Evolutionary conservation across 2,329 filamentous ascomycete genomes (phyloP).

Genomic region (Phoma herbarum): DNA sequence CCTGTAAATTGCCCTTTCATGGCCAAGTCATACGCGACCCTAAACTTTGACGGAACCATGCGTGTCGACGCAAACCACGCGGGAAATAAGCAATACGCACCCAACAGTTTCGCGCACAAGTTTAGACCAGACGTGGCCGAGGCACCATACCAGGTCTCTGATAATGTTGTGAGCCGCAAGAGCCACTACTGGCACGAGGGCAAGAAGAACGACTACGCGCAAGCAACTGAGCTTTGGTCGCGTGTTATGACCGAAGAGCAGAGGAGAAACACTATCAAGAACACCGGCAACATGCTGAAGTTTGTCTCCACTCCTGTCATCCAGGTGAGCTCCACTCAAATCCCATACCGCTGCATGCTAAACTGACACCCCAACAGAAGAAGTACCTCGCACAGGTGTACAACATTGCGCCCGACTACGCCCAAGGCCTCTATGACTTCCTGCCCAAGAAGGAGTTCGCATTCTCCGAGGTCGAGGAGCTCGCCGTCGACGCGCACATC

Average conservation of each 20-base stretch:
- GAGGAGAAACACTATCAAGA: constrained; percentile 58
- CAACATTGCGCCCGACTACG: constrained; percentile 59
- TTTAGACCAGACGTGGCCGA: constrained; percentile 60
- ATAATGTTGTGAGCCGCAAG: constrained; percentile 62
- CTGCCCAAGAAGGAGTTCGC: constrained; percentile 57
- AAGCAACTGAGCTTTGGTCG: constrained; percentile 60
- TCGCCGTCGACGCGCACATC: constrained; percentile 56
- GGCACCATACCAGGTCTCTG: constrained; percentile 59
- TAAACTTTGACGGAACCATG: neutral
- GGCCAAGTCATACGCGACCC: neutral
- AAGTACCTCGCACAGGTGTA: constrained; percentile 64
- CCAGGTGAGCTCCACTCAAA: constrained; percentile 41
- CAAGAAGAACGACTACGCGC: constrained; percentile 62
- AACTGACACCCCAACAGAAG: constrained; percentile 35
- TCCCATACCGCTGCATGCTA: neutral
- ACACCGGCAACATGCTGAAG: constrained; percentile 59
- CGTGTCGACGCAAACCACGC: neutral
- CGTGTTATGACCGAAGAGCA: constrained; percentile 59
- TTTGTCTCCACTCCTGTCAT: constrained; percentile 57
- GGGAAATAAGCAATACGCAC: neutral
- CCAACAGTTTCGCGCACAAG: neutral
- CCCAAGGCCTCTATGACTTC: constrained; percentile 57
- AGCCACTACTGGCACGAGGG: constrained; percentile 65
- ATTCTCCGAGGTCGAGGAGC: constrained; percentile 57
- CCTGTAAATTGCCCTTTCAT: constrained; percentile 55